Evolutionary conservation across 805 yeast genomes (phyloP).

Genomic region (Saccharomycopsis sp.): DNA sequence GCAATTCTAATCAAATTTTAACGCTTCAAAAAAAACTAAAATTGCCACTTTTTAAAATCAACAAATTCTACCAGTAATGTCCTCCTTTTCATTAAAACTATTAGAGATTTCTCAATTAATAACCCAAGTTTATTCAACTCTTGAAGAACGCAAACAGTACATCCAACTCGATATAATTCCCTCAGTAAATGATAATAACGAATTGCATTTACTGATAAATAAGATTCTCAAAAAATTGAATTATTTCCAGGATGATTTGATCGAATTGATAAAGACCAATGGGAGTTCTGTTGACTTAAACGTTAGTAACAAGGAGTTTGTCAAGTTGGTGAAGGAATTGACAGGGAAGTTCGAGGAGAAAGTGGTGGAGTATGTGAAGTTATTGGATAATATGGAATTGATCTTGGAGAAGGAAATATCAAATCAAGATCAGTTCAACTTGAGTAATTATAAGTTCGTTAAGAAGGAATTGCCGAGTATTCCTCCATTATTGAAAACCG

Average conservation of each 20-base stretch:
- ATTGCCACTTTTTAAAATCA: neutral
- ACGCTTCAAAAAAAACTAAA: neutral
- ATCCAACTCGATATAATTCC: slow-evolving; percentile 8
- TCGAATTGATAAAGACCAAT: slow-evolving; percentile 6
- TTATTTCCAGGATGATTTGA: slow-evolving; percentile 14
- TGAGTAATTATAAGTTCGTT: slow-evolving; percentile 9
- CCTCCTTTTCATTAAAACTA: slow-evolving; percentile 1
- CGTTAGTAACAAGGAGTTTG: neutral
- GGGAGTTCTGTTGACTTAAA: neutral
- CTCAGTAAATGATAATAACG: slow-evolving; percentile 9
- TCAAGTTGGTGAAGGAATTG: slow-evolving; percentile 1
- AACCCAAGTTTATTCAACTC: slow-evolving; percentile 6
- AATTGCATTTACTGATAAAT: slow-evolving; percentile 7
- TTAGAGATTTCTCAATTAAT: slow-evolving; percentile 4
- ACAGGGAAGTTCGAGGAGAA: slow-evolving; percentile 1
- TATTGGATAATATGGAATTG: slow-evolving; percentile 12
- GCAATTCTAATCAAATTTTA: neutral
- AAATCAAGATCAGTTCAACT: neutral
- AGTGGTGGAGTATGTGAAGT: slow-evolving; percentile 7
- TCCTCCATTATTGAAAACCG: slow-evolving; percentile 11
- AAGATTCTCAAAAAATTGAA: slow-evolving; percentile 8
- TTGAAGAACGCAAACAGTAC: slow-evolving; percentile 16
- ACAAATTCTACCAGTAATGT: neutral
- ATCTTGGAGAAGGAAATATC: slow-evolving; percentile 13
- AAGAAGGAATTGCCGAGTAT: slow-evolving; percentile 10